Evolutionary conservation across 805 yeast species (phyloP).

Genomic region (Kregervanrija fluxuum): DNA sequence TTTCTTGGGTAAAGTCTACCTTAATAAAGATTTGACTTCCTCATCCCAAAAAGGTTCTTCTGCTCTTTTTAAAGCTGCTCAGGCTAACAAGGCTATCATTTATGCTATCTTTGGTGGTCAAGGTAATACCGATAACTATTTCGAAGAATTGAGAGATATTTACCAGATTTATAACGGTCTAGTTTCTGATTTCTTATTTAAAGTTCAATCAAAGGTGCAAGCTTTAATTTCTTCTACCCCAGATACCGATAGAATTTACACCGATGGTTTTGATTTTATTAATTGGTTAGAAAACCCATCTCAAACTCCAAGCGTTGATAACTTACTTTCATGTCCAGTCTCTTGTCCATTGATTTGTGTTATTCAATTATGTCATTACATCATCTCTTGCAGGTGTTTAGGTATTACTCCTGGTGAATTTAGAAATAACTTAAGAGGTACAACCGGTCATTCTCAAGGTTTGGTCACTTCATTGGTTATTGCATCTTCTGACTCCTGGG

Average conservation of each 20-base stretch:
- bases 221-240: conserved; percentile 61
- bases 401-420: conserved; percentile 89
- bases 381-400: conserved; percentile 75
- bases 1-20: conserved; percentile 35
- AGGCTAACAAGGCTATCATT: conserved; percentile 50
- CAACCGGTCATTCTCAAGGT: conserved; percentile 90
- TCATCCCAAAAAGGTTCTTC: conserved; percentile 9
- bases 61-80: conserved; percentile 57
- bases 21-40: conserved; percentile 16
- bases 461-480: conserved; percentile 89
- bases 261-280: conserved; percentile 87
- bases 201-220: conserved; percentile 63
- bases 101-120: conserved; percentile 97
- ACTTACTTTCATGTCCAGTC: conserved; percentile 83
- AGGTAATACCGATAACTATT: conserved; percentile 96
- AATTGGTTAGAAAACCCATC: conserved; percentile 83
- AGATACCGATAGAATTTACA: conserved; percentile 79
- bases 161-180: conserved; percentile 72
- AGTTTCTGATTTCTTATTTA: conserved; percentile 60
- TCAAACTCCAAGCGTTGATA: conserved; percentile 83
- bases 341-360: conserved; percentile 97
- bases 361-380: conserved; percentile 90
- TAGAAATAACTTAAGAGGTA: conserved; percentile 58
- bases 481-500: conserved; percentile 81
- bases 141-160: conserved; percentile 88